These are phyloP conservation scores for Penicillium occitanis DNA, from an alignment of 2,329 filamentous ascomycete species.

Conservation along the genomic window DNA sequence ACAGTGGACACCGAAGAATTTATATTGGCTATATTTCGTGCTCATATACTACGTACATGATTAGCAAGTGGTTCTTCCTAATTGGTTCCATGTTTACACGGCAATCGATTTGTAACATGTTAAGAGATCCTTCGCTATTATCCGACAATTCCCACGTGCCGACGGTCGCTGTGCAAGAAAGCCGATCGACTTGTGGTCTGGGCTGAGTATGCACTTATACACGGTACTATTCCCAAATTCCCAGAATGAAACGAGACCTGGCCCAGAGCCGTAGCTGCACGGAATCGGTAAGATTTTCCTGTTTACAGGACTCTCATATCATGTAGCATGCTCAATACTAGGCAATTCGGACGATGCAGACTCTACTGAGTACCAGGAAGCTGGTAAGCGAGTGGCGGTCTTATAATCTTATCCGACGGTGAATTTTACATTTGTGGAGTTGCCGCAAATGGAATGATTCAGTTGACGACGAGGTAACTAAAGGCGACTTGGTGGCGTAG, in stretches of 20 bases:
- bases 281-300: background rate
- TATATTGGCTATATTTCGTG: background rate
- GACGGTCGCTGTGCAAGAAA: background rate
- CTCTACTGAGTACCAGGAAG: background rate
- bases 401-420: background rate
- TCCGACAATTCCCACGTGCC: background rate
- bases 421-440: background rate
- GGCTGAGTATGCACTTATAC: background rate
- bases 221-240: background rate
- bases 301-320: background rate
- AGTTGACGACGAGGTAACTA: background rate
- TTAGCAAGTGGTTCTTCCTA: background rate
- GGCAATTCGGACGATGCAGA: background rate
- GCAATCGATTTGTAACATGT: background rate
- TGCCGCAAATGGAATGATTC: background rate
- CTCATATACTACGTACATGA: background rate
- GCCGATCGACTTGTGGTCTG: background rate
- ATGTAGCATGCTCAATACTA: background rate
- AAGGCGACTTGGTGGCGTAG: background rate
- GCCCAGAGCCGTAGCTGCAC: background rate
- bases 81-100: background rate
- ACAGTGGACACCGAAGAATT: background rate
- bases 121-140: background rate
- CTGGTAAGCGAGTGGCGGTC: background rate
- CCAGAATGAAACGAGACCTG: background rate